A percentile compares a stretch with the other conserved stretches of the same genome.
Conservation (phyloP, 257 asterid species). For the Forsythia suspensa region DNA sequence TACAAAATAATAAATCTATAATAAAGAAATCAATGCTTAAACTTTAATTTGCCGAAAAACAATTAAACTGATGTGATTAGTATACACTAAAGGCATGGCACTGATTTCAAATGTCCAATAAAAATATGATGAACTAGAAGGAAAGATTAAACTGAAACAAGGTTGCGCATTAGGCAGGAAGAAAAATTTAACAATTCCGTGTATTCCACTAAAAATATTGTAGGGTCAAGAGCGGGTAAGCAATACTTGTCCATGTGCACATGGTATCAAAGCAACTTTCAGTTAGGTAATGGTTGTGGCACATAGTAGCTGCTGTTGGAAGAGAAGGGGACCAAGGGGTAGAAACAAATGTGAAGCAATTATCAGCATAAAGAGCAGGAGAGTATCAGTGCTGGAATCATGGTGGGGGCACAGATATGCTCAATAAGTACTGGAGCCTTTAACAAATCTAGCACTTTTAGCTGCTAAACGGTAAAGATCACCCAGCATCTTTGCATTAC, state of each 20-base stretch:
- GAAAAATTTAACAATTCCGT: not conserved
- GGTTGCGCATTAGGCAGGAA: not conserved
- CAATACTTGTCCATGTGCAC: not conserved
- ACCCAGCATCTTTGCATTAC: not conserved
- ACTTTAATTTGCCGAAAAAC: not conserved
- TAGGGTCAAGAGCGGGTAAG: not conserved
- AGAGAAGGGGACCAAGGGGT: too few relatives aligned
- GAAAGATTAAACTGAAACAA: not conserved
- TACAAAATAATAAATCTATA: not conserved
- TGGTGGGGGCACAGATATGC: not conserved
- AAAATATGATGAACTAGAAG: not conserved
- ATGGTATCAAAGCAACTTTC: not conserved
- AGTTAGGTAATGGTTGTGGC: too few relatives aligned
- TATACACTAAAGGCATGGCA: not conserved
- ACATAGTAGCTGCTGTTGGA: too few relatives aligned
- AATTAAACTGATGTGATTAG: too few relatives aligned
- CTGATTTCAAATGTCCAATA: not conserved
- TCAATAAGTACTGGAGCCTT: not conserved
- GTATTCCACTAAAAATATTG: not conserved
- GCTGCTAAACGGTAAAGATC: not conserved
- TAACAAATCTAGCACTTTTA: too few relatives aligned
- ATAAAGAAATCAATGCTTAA: not conserved
- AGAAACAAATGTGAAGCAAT: too few relatives aligned
- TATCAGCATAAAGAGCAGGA: too few relatives aligned
- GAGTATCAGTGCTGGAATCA: too few relatives aligned